Conservation (phyloP, 306 rosid species). For the Acacia crassicarpa region DNA sequence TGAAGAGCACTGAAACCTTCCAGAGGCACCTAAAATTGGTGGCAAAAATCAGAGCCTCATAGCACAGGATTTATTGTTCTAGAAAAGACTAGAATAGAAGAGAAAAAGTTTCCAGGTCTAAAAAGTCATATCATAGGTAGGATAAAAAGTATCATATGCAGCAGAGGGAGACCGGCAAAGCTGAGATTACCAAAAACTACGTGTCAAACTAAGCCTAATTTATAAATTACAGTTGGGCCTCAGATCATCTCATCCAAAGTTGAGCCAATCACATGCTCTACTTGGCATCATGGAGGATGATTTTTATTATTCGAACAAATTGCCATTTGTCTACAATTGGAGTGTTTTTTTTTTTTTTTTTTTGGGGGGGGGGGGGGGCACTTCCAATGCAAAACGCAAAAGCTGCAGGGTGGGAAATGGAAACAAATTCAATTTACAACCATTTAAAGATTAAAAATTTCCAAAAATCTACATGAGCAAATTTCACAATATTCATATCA, state of each 20-base stretch:
- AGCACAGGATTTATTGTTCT: background rate
- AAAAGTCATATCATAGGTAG: background rate
- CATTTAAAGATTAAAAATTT: background rate
- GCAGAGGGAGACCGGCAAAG: background rate
- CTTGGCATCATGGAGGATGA: background rate
- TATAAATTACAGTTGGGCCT: background rate
- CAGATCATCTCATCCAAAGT: constrained; percentile 5
- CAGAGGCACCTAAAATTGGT: constrained; percentile 80
- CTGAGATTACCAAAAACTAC: background rate
- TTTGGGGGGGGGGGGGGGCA: background rate
- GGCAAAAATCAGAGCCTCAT: constrained; percentile 23
- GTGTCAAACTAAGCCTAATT: background rate
- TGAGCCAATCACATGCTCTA: background rate
- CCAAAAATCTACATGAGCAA: background rate
- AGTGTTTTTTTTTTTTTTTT: background rate
- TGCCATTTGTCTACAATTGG: background rate
- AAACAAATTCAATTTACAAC: background rate
- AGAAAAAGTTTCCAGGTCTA: background rate
- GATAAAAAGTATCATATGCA: background rate
- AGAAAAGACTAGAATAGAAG: background rate
- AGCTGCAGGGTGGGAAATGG: background rate
- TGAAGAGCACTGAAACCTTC: constrained; percentile 99
- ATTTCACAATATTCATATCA: background rate
- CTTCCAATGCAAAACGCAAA: background rate
- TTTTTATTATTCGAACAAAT: constrained; percentile 21